phyloP scores from a whole-genome alignment of 2,329 filamentous ascomycete genomes.

The Alternaria gansuensis region DNA sequence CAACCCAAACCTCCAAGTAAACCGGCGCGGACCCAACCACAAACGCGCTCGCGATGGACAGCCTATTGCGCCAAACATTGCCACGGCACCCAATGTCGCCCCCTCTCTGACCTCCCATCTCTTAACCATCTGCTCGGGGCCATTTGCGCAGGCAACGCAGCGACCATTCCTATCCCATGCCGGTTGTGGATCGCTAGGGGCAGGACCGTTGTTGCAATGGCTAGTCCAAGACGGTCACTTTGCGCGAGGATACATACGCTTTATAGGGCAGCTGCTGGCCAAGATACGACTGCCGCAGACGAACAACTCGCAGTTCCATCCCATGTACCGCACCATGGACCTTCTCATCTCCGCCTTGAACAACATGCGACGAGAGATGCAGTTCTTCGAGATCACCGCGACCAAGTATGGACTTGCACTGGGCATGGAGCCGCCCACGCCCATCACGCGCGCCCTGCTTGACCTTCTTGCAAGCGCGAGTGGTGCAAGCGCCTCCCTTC shows the following conservation, averaged over 20 bases:
- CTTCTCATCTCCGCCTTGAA: slow-evolving; percentile 71
- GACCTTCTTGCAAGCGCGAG: slow-evolving; percentile 68
- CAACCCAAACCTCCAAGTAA: slow-evolving; percentile 59
- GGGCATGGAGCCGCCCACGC: slow-evolving; percentile 54
- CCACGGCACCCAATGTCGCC: slow-evolving; percentile 35
- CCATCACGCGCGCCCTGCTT: slow-evolving; percentile 64
- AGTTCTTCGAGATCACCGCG: slow-evolving; percentile 72
- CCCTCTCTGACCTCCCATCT: slow-evolving; percentile 67
- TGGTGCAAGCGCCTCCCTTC: slow-evolving; percentile 60
- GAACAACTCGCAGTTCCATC: slow-evolving; percentile 55
- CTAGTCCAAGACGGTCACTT: slow-evolving; percentile 77
- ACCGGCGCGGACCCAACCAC: slow-evolving; percentile 55
- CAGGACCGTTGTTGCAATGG: slow-evolving; percentile 68
- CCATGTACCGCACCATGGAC: slow-evolving; percentile 67
- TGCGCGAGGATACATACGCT: slow-evolving; percentile 73
- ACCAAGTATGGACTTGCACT: slow-evolving; percentile 67
- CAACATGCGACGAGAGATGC: slow-evolving; percentile 72
- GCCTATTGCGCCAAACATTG: slow-evolving; percentile 46
- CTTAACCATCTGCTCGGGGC: slow-evolving; percentile 58
- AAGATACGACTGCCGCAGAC: slow-evolving; percentile 66
- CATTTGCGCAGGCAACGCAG: slow-evolving; percentile 67
- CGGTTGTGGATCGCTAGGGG: slow-evolving; percentile 68
- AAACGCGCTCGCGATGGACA: slow-evolving; percentile 52
- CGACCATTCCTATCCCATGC: slow-evolving; percentile 72
- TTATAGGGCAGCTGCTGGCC: slow-evolving; percentile 70